Conservation (phyloP, 1,284 basidiomycete species). For the Sporisorium iseilematis-ciliati region DNA sequence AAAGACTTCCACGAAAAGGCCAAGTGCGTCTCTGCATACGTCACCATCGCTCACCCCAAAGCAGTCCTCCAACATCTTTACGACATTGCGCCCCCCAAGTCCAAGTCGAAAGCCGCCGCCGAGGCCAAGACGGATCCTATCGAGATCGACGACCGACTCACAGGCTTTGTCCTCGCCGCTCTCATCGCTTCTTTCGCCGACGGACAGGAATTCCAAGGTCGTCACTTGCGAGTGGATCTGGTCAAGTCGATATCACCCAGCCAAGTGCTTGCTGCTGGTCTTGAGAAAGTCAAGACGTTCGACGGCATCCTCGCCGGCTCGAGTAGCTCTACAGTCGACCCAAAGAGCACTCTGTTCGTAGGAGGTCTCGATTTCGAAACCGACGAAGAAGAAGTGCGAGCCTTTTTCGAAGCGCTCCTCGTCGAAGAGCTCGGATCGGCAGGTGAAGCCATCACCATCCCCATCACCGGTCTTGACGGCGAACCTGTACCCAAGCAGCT, state of each 20-base stretch:
- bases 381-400: slow-evolving; percentile 88
- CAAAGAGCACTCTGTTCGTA: slow-evolving; percentile 85
- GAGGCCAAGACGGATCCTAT: slow-evolving; percentile 8
- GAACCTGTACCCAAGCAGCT: slow-evolving; percentile 20
- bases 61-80: slow-evolving; percentile 42
- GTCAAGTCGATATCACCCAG: slow-evolving; percentile 54
- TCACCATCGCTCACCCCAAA: slow-evolving; percentile 59
- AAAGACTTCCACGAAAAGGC: slow-evolving; percentile 74
- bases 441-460: slow-evolving; percentile 39
- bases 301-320: slow-evolving; percentile 50
- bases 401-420: slow-evolving; percentile 86
- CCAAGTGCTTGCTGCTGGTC: slow-evolving; percentile 58
- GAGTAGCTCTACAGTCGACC: slow-evolving; percentile 52
- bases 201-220: slow-evolving; percentile 80
- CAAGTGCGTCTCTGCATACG: slow-evolving; percentile 64
- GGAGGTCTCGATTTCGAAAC: slow-evolving; percentile 93
- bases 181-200: slow-evolving; percentile 77
- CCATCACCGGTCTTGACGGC: slow-evolving; percentile 44
- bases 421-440: slow-evolving; percentile 78
- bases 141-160: slow-evolving; percentile 48
- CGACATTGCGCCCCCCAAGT: slow-evolving; percentile 29
- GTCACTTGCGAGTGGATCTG: slow-evolving; percentile 67
- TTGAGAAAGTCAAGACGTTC: slow-evolving; percentile 59
- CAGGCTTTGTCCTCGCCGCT: slow-evolving; percentile 75
- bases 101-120: slow-evolving; percentile 32